Percentiles rank a stretch among this genome's conserved stretches.
Conservation (phyloP, 208 protist species). For the Naegleria gruberi region DNA sequence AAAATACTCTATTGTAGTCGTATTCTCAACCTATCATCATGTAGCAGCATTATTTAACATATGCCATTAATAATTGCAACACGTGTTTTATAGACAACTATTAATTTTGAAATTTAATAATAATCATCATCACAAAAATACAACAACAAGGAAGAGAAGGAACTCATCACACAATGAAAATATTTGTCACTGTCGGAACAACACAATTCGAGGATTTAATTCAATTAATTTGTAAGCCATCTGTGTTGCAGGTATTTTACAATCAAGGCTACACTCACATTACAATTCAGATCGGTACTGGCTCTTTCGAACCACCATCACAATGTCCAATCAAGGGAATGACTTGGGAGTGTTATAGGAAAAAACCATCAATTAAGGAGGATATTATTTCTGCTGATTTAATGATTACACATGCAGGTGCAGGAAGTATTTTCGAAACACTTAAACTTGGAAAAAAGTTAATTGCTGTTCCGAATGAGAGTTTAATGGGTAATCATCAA, state of each 20-base stretch:
- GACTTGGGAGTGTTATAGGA: background rate
- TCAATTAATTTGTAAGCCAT: background rate
- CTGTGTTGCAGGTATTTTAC: background rate
- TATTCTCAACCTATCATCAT: no score
- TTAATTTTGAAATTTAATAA: no score
- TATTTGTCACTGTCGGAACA: conserved; percentile 15
- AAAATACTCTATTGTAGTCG: no score
- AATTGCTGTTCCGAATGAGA: conserved; percentile 13
- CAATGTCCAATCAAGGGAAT: background rate
- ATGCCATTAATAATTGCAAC: no score
- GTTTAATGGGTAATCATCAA: conserved; percentile 7
- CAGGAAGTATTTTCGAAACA: background rate
- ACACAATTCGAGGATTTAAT: background rate
- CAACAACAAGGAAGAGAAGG: no score
- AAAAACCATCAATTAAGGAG: background rate
- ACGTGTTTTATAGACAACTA: no score
- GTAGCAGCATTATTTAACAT: no score
- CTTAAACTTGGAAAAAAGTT: background rate
- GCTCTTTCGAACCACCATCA: background rate
- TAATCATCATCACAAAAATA: no score
- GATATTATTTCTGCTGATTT: background rate
- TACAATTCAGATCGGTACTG: background rate
- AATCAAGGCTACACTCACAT: background rate
- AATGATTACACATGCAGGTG: background rate
- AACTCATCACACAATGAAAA: no score